phyloP scores from a whole-genome alignment of 768 basidiomycete species.

The Russula emetica region DNA sequence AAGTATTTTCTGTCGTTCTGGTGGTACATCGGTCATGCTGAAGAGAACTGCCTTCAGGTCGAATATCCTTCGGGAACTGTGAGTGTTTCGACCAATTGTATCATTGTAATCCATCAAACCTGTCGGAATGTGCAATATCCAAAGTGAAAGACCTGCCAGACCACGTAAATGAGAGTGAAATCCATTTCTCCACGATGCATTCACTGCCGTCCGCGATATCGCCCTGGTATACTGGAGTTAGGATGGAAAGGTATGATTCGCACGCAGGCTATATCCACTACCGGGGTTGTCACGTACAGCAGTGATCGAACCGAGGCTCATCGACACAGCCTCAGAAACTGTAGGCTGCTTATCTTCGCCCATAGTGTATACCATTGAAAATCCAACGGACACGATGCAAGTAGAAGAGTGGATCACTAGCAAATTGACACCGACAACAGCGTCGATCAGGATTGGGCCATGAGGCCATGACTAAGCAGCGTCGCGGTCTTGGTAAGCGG shows the following conservation, averaged over 20 bases:
- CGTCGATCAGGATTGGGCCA: too few relatives aligned
- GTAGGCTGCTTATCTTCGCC: not conserved
- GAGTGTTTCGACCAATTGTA: not conserved
- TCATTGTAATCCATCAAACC: slow-evolving; percentile 38
- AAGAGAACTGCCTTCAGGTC: slow-evolving; percentile 71
- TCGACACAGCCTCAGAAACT: not conserved
- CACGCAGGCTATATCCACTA: not conserved
- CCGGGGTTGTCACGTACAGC: not conserved
- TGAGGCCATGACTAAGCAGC: too few relatives aligned
- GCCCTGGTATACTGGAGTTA: not conserved
- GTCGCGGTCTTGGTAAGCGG: too few relatives aligned
- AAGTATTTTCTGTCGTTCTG: slow-evolving; percentile 82
- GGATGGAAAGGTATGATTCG: not conserved
- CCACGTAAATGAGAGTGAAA: slow-evolving; percentile 67
- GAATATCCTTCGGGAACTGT: slow-evolving; percentile 51
- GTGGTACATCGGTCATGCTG: slow-evolving; percentile 70
- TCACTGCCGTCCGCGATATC: not conserved
- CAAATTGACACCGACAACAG: not conserved
- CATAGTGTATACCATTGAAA: not conserved
- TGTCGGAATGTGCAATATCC: slow-evolving; percentile 72
- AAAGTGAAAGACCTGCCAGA: slow-evolving; percentile 61
- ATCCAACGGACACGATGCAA: not conserved
- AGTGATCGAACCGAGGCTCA: not conserved
- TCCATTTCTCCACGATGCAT: slow-evolving; percentile 43
- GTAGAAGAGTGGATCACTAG: not conserved